Conservation (phyloP, 129 eudicot genomes). For the Escallonia rubra region DNA sequence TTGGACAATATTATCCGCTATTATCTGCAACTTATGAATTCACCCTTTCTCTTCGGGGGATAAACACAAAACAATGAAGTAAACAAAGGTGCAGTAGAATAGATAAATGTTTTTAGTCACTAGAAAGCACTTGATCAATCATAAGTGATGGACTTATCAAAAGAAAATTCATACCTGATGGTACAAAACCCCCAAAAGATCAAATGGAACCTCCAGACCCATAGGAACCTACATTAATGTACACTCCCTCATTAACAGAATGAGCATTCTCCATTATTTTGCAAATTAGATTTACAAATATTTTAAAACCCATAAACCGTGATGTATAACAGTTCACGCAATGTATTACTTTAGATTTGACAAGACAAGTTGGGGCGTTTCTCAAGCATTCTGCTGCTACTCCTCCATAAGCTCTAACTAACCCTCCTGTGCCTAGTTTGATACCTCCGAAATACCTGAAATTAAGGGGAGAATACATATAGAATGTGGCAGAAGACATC, state of each 20-base stretch:
- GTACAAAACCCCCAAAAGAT: conserved; percentile 79
- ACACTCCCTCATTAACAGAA: no score
- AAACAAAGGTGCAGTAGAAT: background rate
- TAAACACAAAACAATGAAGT: background rate
- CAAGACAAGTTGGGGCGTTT: conserved; percentile 75
- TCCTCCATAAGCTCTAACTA: conserved; percentile 97
- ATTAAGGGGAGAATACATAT: background rate
- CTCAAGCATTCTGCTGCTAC: conserved; percentile 90
- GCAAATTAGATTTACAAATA: no score
- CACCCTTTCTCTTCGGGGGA: no score
- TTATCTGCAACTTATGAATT: no score
- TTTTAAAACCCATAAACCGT: no score
- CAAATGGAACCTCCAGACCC: conserved; percentile 89
- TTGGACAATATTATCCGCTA: no score
- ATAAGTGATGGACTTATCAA: no score
- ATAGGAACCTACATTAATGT: conserved; percentile 51
- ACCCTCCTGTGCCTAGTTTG: conserved; percentile 91
- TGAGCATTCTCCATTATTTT: no score
- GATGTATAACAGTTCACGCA: background rate
- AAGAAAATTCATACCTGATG: conserved; percentile 53
- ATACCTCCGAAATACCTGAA: conserved; percentile 91
- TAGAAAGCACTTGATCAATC: background rate
- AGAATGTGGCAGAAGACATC: background rate
- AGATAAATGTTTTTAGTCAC: conserved; percentile 1
- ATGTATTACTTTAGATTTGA: conserved; percentile 74